Base-by-base conservation (phyloP, 805 yeast species). In the Wickerhamomyces queroliae region DNA sequence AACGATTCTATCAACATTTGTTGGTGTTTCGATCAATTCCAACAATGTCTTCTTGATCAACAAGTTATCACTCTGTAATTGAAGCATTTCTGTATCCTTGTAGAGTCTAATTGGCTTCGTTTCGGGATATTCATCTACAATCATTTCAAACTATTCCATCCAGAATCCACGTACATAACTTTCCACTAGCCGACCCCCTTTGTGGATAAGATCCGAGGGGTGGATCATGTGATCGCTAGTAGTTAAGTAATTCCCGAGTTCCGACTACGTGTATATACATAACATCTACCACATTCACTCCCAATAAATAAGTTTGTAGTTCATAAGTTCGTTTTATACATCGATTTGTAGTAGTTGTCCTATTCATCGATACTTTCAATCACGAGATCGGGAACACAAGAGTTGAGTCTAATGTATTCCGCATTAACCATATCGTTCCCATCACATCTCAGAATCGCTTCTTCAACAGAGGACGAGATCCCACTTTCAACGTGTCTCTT, bases 1-100 rank as follows among this genome's bases (percentile, higher is more conserved):
- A 46, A 93, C 77, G 45, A 91, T 80, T 61, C 97, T 78, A 63
- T 93, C 97, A 46, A 88, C 69, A 6, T 77, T 64, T 36, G 72
- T 59, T 3, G 76, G 71, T 20, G 61, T 65, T 18, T 69, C 80
- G 38, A 85, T 65, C 37, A 89, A 76, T 58, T 84, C 95, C 25
- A 78, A 73, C 47, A 93, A 72, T 2, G 96, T 80, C 49, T 86
- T 82, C 57, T 87, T 80, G 48, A 93, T 72, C 52, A 95, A 74
- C 39, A 89, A 70, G 57, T 93, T 93, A 58, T 84, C 80, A 48
- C 83, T 83, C 58, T 88, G 90, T 46, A 93, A 72, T 56, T 89
- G 89, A 50, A 93, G 70, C 96, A 91, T 91, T n/a, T n/a, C n/a
- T n/a, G n/a, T n/a, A n/a, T n/a, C n/a, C n/a, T n/a, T n/a, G n/a